Evolutionary conservation across 768 basidiomycete genomes (phyloP).

Genomic region (Mrakia gelida): DNA sequence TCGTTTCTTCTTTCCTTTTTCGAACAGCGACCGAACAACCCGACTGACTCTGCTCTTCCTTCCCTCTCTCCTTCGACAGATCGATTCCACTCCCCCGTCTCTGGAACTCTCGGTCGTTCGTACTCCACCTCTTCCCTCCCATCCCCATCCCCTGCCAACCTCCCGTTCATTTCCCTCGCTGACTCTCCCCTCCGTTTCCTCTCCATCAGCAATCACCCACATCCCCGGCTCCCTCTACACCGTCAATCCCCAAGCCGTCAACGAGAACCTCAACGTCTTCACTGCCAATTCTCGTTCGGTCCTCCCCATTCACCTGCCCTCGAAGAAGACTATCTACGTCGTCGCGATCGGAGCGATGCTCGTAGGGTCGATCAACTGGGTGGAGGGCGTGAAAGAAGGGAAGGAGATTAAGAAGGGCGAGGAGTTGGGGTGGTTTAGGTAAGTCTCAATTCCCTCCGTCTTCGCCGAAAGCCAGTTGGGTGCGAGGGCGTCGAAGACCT

Average conservation of each 20-base stretch:
- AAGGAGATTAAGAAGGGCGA: slow-evolving; percentile 1
- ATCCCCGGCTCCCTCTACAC: slow-evolving; percentile 48
- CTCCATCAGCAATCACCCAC: not conserved
- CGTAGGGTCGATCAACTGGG: not conserved
- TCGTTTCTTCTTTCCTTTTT: not conserved
- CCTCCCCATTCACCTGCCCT: slow-evolving; percentile 49
- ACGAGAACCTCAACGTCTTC: slow-evolving; percentile 56
- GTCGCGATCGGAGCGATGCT: slow-evolving; percentile 7
- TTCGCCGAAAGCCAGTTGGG: too few species aligned
- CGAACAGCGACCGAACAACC: too few species aligned
- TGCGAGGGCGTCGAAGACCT: too few species aligned
- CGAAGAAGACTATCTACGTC: not conserved
- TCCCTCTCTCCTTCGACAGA: not conserved
- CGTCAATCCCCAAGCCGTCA: slow-evolving; percentile 62
- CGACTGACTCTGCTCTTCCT: not conserved
- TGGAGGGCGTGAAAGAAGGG: not conserved
- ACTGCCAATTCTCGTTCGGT: slow-evolving; percentile 67
- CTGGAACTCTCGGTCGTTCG: not conserved
- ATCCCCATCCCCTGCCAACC: too few species aligned
- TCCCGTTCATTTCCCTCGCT: too few species aligned
- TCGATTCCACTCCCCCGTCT: not conserved
- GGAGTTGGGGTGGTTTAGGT: not conserved
- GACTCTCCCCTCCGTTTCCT: too few species aligned
- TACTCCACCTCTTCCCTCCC: too few species aligned
- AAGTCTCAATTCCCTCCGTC: too few species aligned